phyloP scores from a whole-genome alignment of 192 early-diverging fungal species.

The Linnemannia zychae region DNA sequence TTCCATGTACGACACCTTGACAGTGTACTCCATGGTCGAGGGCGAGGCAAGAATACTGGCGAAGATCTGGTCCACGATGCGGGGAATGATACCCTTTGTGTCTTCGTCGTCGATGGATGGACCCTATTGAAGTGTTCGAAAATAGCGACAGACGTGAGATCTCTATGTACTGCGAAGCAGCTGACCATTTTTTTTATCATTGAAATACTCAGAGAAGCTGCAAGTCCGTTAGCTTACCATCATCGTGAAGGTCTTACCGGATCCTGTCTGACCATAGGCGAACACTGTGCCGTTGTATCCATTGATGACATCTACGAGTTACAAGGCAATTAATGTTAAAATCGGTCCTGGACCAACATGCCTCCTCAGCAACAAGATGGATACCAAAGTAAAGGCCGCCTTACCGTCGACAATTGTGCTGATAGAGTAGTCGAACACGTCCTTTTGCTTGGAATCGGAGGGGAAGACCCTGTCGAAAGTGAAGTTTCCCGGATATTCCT shows the following conservation, averaged over 20 bases:
- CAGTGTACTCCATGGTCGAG: slow-evolving; percentile 95
- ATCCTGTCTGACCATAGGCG: slow-evolving; percentile 99
- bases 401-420: slow-evolving; percentile 93
- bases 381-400: slow-evolving; percentile 6
- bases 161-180: too few relatives aligned
- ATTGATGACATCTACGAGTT: slow-evolving; percentile 84
- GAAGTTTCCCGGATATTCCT: slow-evolving; percentile 80
- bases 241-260: slow-evolving; percentile 98
- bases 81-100: slow-evolving; percentile 96
- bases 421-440: slow-evolving; percentile 94
- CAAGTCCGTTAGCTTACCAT: slow-evolving; percentile 67
- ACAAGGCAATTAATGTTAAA: not conserved
- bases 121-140: slow-evolving; percentile 68
- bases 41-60: slow-evolving; percentile 92
- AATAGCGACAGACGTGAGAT: not conserved
- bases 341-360: not conserved
- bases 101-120: slow-evolving; percentile 93
- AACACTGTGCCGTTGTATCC: slow-evolving; percentile 99
- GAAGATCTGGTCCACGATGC: slow-evolving; percentile 97
- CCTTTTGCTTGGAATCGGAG: slow-evolving; percentile 83
- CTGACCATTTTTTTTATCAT: too few relatives aligned
- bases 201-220: too few relatives aligned
- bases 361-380: not conserved
- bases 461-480: slow-evolving; percentile 96
- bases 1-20: slow-evolving; percentile 99